Conservation (phyloP, 306 rosid genomes). For the Albizia julibrissin region DNA sequence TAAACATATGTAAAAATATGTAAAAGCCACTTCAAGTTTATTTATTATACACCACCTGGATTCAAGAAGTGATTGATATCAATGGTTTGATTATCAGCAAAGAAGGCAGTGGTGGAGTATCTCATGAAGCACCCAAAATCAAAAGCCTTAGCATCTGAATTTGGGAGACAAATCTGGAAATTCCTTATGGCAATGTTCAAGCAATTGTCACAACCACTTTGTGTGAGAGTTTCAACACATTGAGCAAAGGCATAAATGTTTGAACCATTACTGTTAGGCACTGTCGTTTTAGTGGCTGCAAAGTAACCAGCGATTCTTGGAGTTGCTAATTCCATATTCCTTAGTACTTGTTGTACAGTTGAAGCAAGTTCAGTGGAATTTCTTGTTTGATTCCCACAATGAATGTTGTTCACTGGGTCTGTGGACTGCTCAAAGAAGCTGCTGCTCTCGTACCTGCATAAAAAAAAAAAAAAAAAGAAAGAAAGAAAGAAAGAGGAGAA, state of each 20-base stretch:
- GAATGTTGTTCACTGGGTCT: slow-evolving; percentile 32
- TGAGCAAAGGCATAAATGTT: slow-evolving; percentile 63
- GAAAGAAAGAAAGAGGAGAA: background rate
- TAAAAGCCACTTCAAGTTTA: background rate
- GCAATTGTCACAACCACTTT: slow-evolving; percentile 44
- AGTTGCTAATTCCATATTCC: slow-evolving; percentile 37
- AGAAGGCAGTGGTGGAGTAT: slow-evolving; percentile 54
- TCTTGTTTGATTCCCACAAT: slow-evolving; percentile 33
- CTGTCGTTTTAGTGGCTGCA: slow-evolving; percentile 46
- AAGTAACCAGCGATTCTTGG: slow-evolving; percentile 44
- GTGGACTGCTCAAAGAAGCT: slow-evolving; percentile 44
- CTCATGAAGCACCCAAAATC: slow-evolving; percentile 75
- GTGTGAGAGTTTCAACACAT: slow-evolving; percentile 49
- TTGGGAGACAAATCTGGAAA: slow-evolving; percentile 49
- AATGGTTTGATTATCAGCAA: slow-evolving; percentile 53
- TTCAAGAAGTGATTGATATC: slow-evolving; percentile 38
- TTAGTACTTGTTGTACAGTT: slow-evolving; percentile 18
- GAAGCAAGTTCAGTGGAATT: background rate
- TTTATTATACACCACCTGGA: slow-evolving; percentile 28
- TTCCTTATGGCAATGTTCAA: slow-evolving; percentile 42
- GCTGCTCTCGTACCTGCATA: slow-evolving; percentile 22
- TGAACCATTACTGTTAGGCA: slow-evolving; percentile 7
- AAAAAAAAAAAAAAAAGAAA: too few relatives aligned
- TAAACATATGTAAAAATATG: background rate
- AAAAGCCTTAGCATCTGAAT: slow-evolving; percentile 46